Evolutionary conservation across 768 basidiomycete genomes (phyloP).

Genomic region (Favolaschia claudopus): DNA sequence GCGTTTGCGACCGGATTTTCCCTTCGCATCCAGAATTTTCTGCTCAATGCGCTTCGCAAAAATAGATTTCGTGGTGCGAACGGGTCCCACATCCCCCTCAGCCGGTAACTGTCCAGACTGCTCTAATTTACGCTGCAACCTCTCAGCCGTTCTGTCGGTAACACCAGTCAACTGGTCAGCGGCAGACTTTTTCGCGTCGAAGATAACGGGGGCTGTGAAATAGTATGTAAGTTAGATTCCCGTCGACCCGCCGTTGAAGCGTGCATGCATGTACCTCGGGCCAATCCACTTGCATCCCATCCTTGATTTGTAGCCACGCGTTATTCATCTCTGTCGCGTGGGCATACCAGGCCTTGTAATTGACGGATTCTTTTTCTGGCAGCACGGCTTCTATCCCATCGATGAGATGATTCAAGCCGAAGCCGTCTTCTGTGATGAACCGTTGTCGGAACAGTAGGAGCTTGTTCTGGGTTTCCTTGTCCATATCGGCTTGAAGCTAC

Average conservation of each 20-base stretch:
- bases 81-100: neutral
- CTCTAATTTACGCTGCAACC: neutral
- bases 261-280: slow-evolving; percentile 1
- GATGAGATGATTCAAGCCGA: neutral
- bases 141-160: neutral
- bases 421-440: neutral
- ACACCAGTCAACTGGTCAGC: neutral
- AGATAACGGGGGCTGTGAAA: neutral
- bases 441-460: neutral
- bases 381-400: neutral
- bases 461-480: neutral
- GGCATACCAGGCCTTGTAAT: neutral
- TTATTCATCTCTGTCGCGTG: neutral
- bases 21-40: neutral
- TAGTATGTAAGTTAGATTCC: neutral
- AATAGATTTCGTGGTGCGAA: neutral
- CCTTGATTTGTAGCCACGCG: neutral
- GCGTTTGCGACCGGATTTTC: neutral
- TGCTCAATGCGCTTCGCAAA: neutral
- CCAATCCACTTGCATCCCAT: neutral
- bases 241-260: no score
- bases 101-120: neutral
- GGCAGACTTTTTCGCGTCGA: neutral
- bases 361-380: neutral
- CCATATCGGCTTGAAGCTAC: neutral